phyloP scores from a whole-genome alignment of 257 asterid genomes.

The Capsicum baccatum region DNA sequence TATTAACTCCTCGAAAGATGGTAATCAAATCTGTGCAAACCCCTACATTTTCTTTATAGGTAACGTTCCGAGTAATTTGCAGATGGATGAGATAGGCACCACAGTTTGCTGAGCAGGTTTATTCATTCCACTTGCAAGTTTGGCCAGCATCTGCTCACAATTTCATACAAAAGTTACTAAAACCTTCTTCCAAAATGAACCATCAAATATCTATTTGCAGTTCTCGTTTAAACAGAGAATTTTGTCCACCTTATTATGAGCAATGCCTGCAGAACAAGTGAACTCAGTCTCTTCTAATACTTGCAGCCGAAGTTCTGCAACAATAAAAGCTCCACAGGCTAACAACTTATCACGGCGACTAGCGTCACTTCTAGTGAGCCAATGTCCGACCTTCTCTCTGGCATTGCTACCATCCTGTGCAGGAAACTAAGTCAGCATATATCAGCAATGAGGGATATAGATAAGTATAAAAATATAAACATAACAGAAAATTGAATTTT shows the following conservation, averaged over 20 bases:
- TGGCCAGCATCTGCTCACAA: slow-evolving; percentile 88
- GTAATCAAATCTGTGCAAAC: slow-evolving; percentile 22
- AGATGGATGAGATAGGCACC: slow-evolving; percentile 77
- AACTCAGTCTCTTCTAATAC: slow-evolving; percentile 84
- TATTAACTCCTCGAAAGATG: background rate
- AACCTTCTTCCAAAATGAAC: slow-evolving; percentile 7
- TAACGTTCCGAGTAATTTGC: slow-evolving; percentile 67
- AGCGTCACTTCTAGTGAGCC: slow-evolving; percentile 63
- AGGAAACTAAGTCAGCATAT: slow-evolving; percentile 26
- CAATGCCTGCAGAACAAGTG: slow-evolving; percentile 95
- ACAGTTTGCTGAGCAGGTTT: slow-evolving; percentile 98
- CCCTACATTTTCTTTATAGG: slow-evolving; percentile 88
- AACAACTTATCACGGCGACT: slow-evolving; percentile 75
- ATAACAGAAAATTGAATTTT: background rate
- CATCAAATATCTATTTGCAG: slow-evolving; percentile 8
- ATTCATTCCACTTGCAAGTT: slow-evolving; percentile 94
- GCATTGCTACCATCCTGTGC: slow-evolving; percentile 56
- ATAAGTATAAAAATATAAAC: background rate
- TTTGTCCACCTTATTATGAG: slow-evolving; percentile 82
- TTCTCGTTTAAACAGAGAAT: background rate
- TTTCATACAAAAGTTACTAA: slow-evolving; percentile 31
- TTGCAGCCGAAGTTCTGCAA: slow-evolving; percentile 83
- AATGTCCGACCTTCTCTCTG: slow-evolving; percentile 58
- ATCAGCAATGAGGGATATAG: background rate
- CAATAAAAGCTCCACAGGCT: slow-evolving; percentile 92